A percentile compares a stretch with the other conserved stretches of the same genome.
These are phyloP conservation scores for Amaranthus hypochondriacus DNA, from an alignment of 148 eudicot species.

Conservation along the genomic window DNA sequence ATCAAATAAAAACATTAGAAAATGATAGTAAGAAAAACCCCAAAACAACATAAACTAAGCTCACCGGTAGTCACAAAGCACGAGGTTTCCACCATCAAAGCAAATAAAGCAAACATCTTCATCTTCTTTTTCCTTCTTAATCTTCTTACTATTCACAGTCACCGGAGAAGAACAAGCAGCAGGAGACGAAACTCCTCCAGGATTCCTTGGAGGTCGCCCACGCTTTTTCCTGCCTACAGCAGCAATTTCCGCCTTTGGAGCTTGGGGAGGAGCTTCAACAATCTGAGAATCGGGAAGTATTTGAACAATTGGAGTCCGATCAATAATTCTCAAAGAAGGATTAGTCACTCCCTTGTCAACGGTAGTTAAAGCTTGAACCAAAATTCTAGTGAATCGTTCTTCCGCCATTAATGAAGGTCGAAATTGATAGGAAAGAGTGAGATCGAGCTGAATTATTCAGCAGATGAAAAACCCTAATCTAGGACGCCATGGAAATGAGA, in stretches of 20 bases:
- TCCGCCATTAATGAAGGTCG: conserved; percentile 23
- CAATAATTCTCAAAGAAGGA: background rate
- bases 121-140: conserved; percentile 48
- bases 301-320: conserved; percentile 21
- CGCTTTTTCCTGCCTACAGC: conserved; percentile 41
- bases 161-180: conserved; percentile 7
- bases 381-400: background rate
- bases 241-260: conserved; percentile 12
- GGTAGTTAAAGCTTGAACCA: conserved; percentile 22
- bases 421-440: background rate
- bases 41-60: conserved; percentile 5
- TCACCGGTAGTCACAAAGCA: conserved; percentile 82
- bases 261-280: conserved; percentile 25
- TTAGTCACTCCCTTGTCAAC: conserved; percentile 17
- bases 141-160: conserved; percentile 27
- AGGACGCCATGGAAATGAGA: conserved; percentile 14
- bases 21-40: conserved; percentile 14
- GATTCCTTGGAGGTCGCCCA: conserved; percentile 61
- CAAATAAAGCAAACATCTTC: conserved; percentile 95
- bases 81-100: conserved; percentile 86
- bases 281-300: conserved; percentile 26
- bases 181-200: conserved; percentile 14
- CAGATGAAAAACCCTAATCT: conserved; percentile 30
- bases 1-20: background rate
- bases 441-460: background rate